Base-by-base conservation (phyloP, 768 basidiomycete genomes). In the Lyophyllum semitale region DNA sequence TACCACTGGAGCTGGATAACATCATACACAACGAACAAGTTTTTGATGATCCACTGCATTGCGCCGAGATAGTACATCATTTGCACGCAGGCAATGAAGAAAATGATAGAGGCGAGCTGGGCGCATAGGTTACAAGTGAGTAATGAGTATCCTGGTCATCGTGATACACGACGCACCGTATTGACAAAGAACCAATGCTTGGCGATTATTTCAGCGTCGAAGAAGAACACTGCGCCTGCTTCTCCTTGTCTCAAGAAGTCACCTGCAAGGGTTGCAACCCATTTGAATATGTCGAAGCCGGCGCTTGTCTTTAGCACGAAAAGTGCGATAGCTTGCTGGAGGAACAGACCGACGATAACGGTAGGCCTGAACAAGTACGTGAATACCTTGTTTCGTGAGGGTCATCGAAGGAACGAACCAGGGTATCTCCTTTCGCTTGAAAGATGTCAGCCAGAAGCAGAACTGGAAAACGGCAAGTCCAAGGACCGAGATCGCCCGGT, bases 81-180 rank as follows among this genome's bases (percentile, higher is more conserved):
- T 71, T 95, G 92, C 51, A 95, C 84, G 60, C 92, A 89, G 25
- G 94, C 93, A 62, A 97, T 83, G 79, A 97, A 97, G 80, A 96
- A 96, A 66, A 97, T 92, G 69, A 96, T 89, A 18, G 88, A 81
- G 9, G 81, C 65, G 37, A 94, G 82, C 83, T 89, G 63, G 23
- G 25, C 33, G 17, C 17, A 35, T 17, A 27, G 15, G 13, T 30
- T 18, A 41, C 32, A 33, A 22, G 43, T 54, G 44, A 63, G 33
- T n/a, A 48, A 42, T n/a, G 29, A 51, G 43, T 13, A 48, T 22
- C 35, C 51, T 18, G 29, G 8, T 32, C 47, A 60, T 45, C 18
- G 38, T 51, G 8, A 41, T 30, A 33, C 13, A 56, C 35, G 35
- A 71, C 83, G 48, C 62, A 87, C 87, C 48, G 84, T 86, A 68